Evolutionary conservation across 164 flowering plant genomes (phyloP).

Genomic region (Hamamelis virginiana): DNA sequence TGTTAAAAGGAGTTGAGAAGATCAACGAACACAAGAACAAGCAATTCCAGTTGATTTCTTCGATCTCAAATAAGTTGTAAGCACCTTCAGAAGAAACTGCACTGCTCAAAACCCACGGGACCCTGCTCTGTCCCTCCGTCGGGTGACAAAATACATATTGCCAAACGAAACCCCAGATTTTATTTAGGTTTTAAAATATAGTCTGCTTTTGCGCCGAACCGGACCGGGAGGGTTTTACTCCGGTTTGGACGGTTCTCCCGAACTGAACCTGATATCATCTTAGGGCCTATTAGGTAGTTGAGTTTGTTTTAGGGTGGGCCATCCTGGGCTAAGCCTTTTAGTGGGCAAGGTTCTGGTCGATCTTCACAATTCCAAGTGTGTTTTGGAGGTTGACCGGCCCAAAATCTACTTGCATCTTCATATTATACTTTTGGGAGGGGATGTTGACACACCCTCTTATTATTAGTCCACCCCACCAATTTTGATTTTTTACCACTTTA

Average conservation of each 20-base stretch:
- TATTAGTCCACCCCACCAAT: no score
- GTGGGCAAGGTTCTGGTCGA: no score
- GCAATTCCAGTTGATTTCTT: not conserved
- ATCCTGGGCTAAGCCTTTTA: no score
- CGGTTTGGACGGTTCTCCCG: not conserved
- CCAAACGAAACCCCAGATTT: not conserved
- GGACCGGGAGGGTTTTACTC: not conserved
- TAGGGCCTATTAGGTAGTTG: no score
- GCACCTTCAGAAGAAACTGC: not conserved
- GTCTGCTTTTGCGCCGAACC: not conserved
- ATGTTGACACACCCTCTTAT: no score
- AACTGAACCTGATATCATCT: no score
- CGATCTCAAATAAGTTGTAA: not conserved
- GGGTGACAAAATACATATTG: not conserved
- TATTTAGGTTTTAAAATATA: not conserved
- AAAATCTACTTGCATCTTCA: no score
- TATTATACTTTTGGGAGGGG: no score
- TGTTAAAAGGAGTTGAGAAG: not conserved
- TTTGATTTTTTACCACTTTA: no score
- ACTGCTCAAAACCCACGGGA: not conserved
- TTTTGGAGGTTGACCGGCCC: no score
- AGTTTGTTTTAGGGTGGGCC: no score
- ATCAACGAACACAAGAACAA: not conserved
- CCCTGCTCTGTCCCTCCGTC: not conserved
- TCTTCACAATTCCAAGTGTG: no score